Evolutionary conservation across 257 asterid species (phyloP).

Genomic region (Orobanche coerulescens): DNA sequence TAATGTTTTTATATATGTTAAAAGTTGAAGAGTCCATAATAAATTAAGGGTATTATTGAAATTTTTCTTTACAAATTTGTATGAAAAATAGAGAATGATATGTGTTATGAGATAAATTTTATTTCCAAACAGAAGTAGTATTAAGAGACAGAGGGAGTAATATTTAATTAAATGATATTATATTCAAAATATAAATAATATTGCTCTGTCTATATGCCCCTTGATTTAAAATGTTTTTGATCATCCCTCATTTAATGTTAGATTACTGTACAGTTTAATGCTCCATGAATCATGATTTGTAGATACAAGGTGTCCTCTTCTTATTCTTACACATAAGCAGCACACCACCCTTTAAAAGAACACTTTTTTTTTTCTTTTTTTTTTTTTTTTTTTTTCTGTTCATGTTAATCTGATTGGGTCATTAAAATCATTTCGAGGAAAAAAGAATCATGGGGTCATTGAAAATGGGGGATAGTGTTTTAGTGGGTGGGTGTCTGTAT

Average conservation of each 20-base stretch:
- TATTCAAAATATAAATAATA: no score
- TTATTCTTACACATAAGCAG: not conserved
- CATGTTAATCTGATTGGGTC: not conserved
- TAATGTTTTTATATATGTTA: no score
- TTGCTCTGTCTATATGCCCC: no score
- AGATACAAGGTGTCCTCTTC: constrained; percentile 11
- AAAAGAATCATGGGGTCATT: not conserved
- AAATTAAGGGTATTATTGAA: no score
- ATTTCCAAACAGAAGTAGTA: no score
- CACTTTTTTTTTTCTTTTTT: not conserved
- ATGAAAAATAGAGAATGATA: no score
- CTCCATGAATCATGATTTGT: constrained; percentile 23
- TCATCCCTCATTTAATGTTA: constrained; percentile 28
- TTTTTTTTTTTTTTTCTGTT: not conserved
- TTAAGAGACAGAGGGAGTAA: no score
- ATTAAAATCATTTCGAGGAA: not conserved
- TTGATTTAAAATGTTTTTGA: no score
- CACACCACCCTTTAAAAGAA: not conserved
- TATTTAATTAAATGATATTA: no score
- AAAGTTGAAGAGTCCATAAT: no score
- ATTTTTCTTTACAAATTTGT: no score
- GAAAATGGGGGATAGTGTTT: not conserved
- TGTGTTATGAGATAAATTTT: no score
- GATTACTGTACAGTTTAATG: constrained; percentile 19
- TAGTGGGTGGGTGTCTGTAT: constrained; percentile 27